Base-by-base conservation (phyloP, 1,139 yeast species). In the Scheffersomyces cryptocercus region DNA sequence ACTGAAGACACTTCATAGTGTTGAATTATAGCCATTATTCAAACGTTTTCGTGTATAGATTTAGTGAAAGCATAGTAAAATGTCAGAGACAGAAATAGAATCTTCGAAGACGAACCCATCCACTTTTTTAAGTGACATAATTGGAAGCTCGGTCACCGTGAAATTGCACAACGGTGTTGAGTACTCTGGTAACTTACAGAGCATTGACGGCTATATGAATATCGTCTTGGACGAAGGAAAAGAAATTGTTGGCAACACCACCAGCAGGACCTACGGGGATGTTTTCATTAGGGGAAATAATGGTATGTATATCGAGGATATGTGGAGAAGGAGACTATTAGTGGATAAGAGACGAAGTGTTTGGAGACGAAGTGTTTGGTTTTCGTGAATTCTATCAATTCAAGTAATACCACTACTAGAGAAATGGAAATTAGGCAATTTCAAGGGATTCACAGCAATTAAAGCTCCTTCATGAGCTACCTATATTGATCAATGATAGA, bases 151-250 rank as follows among this genome's bases (percentile, higher is more conserved):
- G 26, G 98, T 93, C 31, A 73, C 83, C 39, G 97, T 95, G 28
- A 89, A 88, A 62, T 79, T 91, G 45, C 83, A 85, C 61, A 88
- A 95, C 34, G 98, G 97, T 11, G 82, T 91, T 47, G 88, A 88
- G 50, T 93, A 90, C 65, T 56, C 62, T 49, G 88, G 89, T 12
- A 77, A 72, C 47, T 76, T 93, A 46, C 95, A 88, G 55, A 88
- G 97, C 39, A 91, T 93, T 44, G 99, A 93, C 61, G 98, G 99
- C 12, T 95, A 84, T 68, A 91, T 93, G 97, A 95, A 95, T 66
- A 85, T 93, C 43, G 96, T 93, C 4, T 75, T 93, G 55, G 90
- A 86, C 46, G 78, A 83, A 42, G 83, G 96, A 3, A 75, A 79
- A 41, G 98, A 93, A 62, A 70, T 70, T 38, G 79, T 81, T 26